Conservation (phyloP, 2,329 filamentous ascomycete species). For the Fusarium incarnatum region DNA sequence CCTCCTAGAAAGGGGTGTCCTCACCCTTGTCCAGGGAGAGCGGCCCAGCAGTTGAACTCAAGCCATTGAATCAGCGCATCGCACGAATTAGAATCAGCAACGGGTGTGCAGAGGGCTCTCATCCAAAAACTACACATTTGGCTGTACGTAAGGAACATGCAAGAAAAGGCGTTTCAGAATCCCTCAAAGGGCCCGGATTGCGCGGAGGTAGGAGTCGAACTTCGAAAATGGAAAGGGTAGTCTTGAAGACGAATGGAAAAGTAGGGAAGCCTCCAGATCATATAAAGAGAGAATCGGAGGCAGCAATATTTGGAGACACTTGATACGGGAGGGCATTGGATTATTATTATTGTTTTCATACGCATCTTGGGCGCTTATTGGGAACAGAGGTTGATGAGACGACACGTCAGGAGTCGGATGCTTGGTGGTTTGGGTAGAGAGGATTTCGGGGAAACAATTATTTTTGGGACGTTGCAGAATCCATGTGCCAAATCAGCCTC, state of each 20-base stretch:
- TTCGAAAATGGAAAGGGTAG: constrained; percentile 1
- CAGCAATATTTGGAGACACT: constrained; percentile 20
- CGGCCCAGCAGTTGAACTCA: not conserved
- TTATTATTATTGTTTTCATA: constrained; percentile 15
- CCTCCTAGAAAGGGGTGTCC: constrained; percentile 46
- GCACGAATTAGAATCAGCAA: not conserved
- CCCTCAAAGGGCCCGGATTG: not conserved
- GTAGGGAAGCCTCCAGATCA: not conserved
- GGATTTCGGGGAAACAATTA: constrained; percentile 12
- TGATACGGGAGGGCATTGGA: constrained; percentile 18
- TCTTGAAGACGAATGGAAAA: constrained; percentile 9
- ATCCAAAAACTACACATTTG: constrained; percentile 6
- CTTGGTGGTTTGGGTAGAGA: constrained; percentile 17
- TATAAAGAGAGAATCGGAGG: constrained; percentile 5
- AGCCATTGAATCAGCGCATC: not conserved
- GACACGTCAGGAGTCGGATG: constrained; percentile 30
- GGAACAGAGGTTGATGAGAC: constrained; percentile 32
- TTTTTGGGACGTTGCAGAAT: constrained; percentile 7
- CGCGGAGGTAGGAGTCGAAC: constrained; percentile 9
- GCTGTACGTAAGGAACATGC: constrained; percentile 10
- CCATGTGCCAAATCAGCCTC: constrained; percentile 6
- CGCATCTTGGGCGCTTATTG: constrained; percentile 32
- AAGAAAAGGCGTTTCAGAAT: not conserved
- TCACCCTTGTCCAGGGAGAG: constrained; percentile 23
- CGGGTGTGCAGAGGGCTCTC: constrained; percentile 11